phyloP scores from a whole-genome alignment of 768 basidiomycete genomes.

The Fomitopsis serialis region DNA sequence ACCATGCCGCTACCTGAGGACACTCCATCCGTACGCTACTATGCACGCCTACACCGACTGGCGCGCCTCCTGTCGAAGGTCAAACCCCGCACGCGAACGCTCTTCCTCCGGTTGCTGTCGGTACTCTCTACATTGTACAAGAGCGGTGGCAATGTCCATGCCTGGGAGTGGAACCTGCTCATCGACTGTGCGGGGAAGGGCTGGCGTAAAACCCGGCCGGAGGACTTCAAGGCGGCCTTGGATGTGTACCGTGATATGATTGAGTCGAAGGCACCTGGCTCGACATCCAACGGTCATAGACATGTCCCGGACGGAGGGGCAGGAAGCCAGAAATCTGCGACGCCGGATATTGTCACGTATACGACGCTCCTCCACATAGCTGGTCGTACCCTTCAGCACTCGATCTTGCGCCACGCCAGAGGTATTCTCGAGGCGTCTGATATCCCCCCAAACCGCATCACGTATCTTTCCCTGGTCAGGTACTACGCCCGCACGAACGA shows the following conservation, averaged over 20 bases:
- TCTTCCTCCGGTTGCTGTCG: slow-evolving; percentile 65
- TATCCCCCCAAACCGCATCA: slow-evolving; percentile 53
- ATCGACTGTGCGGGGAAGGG: slow-evolving; percentile 65
- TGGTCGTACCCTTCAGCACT: slow-evolving; percentile 38
- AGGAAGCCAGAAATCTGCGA: slow-evolving; percentile 10
- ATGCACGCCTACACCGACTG: slow-evolving; percentile 4
- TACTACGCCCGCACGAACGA: slow-evolving; percentile 46
- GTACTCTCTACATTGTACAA: slow-evolving; percentile 53
- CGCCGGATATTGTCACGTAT: slow-evolving; percentile 67
- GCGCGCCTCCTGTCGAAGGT: slow-evolving; percentile 1
- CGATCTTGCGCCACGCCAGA: slow-evolving; percentile 45
- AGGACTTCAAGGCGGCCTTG: slow-evolving; percentile 57
- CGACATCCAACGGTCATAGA: slow-evolving; percentile 10
- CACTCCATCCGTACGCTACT: neutral
- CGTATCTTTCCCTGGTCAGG: slow-evolving; percentile 53
- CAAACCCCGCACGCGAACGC: slow-evolving; percentile 47
- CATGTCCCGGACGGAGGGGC: neutral
- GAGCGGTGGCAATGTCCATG: slow-evolving; percentile 47
- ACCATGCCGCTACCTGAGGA: slow-evolving; percentile 6
- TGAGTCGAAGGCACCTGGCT: slow-evolving; percentile 37
- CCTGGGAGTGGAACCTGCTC: slow-evolving; percentile 76
- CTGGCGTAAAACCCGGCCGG: slow-evolving; percentile 49
- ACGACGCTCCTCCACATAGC: slow-evolving; percentile 66
- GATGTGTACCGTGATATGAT: slow-evolving; percentile 59
- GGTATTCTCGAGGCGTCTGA: slow-evolving; percentile 50